A percentile compares a stretch with the other conserved stretches of the same genome.
Conservation (phyloP, 257 asterid species). For the Nicotiana tomentosiformis region DNA sequence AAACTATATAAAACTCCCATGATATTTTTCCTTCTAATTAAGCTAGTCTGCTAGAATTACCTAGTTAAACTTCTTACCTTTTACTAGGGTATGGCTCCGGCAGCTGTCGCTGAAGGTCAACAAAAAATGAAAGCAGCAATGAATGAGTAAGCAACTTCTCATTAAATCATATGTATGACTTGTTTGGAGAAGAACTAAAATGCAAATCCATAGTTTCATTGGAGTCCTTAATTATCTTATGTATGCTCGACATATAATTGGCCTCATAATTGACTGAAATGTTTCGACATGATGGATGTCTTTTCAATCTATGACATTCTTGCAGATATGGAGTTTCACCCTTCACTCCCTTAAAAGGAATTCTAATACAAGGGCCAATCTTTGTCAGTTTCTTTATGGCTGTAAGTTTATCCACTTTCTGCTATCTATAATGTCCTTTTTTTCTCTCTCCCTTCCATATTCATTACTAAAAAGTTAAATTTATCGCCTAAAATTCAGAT, state of each 20-base stretch:
- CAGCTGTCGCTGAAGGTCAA: slow-evolving; percentile 82
- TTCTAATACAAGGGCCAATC: slow-evolving; percentile 70
- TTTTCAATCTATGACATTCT: slow-evolving; percentile 9
- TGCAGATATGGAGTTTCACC: slow-evolving; percentile 86
- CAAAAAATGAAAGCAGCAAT: slow-evolving; percentile 46
- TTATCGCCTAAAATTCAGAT: slow-evolving; percentile 40
- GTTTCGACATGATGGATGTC: neutral
- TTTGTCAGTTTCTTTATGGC: slow-evolving; percentile 82
- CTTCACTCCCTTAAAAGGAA: slow-evolving; percentile 76
- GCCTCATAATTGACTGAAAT: neutral
- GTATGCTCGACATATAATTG: neutral
- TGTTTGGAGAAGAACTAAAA: neutral
- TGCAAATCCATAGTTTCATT: neutral
- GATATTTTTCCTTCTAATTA: neutral
- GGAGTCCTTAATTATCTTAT: neutral
- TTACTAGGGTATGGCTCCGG: slow-evolving; percentile 66
- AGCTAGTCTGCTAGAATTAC: neutral
- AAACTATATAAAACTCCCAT: neutral
- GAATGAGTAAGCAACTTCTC: slow-evolving; percentile 55
- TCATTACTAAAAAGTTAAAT: neutral
- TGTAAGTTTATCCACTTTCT: slow-evolving; percentile 42
- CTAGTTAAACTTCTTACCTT: slow-evolving; percentile 10
- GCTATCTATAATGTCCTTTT: neutral
- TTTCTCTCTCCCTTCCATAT: neutral
- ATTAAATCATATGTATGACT: slow-evolving; percentile 6